phyloP scores from a whole-genome alignment of 148 eudicot genomes.

The Heliosperma pusillum region DNA sequence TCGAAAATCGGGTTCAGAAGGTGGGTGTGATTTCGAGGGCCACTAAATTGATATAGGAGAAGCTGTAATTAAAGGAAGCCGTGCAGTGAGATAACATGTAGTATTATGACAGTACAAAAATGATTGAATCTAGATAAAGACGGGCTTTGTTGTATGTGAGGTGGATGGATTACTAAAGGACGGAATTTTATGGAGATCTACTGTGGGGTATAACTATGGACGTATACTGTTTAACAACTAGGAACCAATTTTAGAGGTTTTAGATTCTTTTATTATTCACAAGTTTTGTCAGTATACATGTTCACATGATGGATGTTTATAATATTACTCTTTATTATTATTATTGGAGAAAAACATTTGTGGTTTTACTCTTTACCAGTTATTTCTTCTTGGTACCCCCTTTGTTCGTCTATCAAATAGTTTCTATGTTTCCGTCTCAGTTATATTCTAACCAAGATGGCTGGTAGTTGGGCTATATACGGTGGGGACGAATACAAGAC shows the following conservation, averaged over 20 bases:
- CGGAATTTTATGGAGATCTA: conserved; percentile 19
- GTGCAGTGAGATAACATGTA: conserved; percentile 1
- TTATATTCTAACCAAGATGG: neutral
- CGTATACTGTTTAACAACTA: neutral
- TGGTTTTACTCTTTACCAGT: neutral
- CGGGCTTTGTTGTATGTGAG: conserved; percentile 18
- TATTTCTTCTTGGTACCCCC: neutral
- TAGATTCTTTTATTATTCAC: conserved; percentile 7
- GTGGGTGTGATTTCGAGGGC: neutral
- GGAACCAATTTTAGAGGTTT: neutral
- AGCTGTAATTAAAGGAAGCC: neutral
- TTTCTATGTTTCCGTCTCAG: neutral
- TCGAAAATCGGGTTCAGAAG: neutral
- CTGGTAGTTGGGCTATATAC: neutral
- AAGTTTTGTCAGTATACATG: conserved; percentile 7
- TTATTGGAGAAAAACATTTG: neutral
- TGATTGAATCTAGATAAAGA: conserved; percentile 3
- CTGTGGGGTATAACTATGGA: conserved; percentile 7
- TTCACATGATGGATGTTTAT: conserved; percentile 5
- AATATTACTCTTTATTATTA: neutral
- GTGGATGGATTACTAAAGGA: conserved; percentile 1
- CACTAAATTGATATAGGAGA: neutral
- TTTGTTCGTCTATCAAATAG: neutral
- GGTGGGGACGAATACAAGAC: neutral
- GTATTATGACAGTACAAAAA: no score